A percentile compares a stretch with the other conserved stretches of the same genome.
Conservation (phyloP, 1,284 basidiomycete genomes). For the Trichosporon faecale region DNA sequence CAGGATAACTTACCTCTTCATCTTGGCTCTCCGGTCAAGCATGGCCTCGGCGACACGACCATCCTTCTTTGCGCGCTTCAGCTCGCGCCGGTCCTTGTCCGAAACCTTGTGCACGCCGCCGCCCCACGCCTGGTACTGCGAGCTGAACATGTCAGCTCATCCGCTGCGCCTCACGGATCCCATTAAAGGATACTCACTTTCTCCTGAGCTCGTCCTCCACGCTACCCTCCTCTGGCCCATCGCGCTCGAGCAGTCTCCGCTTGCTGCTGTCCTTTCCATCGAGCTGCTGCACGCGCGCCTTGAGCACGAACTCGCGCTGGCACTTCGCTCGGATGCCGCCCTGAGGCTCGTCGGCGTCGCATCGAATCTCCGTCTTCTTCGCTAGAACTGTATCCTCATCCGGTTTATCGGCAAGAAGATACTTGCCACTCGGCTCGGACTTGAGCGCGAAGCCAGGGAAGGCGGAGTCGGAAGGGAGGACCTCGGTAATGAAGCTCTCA, state of each 20-base stretch:
- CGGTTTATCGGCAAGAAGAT: slow-evolving; percentile 35
- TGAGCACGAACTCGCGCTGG: slow-evolving; percentile 82
- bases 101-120: slow-evolving; percentile 67
- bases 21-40: slow-evolving; percentile 79
- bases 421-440: slow-evolving; percentile 39
- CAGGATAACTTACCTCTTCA: slow-evolving; percentile 81
- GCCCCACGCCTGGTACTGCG: slow-evolving; percentile 72
- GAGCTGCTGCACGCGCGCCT: slow-evolving; percentile 58
- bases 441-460: slow-evolving; percentile 37
- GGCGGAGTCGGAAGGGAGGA: slow-evolving; percentile 23
- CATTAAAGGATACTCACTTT: slow-evolving; percentile 46
- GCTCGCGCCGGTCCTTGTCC: slow-evolving; percentile 58
- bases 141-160: slow-evolving; percentile 54
- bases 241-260: slow-evolving; percentile 58
- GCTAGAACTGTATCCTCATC: slow-evolving; percentile 21
- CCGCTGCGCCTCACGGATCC: not conserved
- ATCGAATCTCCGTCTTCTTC: slow-evolving; percentile 64
- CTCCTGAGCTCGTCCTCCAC: slow-evolving; percentile 50
- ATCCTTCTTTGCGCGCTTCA: slow-evolving; percentile 81
- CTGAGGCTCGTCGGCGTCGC: slow-evolving; percentile 80
- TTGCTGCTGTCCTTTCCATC: slow-evolving; percentile 45
- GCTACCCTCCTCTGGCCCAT: slow-evolving; percentile 51
- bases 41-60: slow-evolving; percentile 83
- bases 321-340: slow-evolving; percentile 81
- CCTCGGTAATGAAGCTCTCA: slow-evolving; percentile 45